A percentile compares a stretch with the other conserved stretches of the same genome.
phyloP scores from a whole-genome alignment of 2,329 filamentous ascomycete species.

The Didymella keratinophila region DNA sequence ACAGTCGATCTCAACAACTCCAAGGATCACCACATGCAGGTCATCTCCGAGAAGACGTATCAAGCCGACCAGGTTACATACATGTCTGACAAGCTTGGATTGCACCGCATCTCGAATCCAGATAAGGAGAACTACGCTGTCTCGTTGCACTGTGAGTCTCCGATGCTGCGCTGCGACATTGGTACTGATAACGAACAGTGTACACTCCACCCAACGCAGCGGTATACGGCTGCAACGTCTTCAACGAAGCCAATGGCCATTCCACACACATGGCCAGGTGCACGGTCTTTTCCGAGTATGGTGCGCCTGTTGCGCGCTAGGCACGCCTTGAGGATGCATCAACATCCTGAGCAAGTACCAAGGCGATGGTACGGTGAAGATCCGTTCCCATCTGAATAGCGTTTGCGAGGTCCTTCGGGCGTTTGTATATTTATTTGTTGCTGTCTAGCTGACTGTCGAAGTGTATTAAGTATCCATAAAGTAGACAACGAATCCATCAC shows the following conservation, averaged over 20 bases:
- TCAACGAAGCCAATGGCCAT: constrained; percentile 74
- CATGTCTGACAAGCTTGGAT: constrained; percentile 86
- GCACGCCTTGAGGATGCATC: not conserved
- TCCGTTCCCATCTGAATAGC: not conserved
- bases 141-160: constrained; percentile 73
- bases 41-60: constrained; percentile 74
- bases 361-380: not conserved
- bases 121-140: constrained; percentile 77
- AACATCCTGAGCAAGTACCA: not conserved
- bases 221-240: constrained; percentile 81
- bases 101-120: constrained; percentile 83
- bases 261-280: constrained; percentile 40
- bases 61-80: constrained; percentile 80
- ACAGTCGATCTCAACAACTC: constrained; percentile 56
- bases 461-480: not conserved
- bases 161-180: not conserved
- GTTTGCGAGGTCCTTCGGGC: not conserved
- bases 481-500: not conserved
- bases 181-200: constrained; percentile 53
- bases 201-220: constrained; percentile 92
- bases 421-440: not conserved
- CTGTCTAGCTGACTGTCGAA: not conserved
- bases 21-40: constrained; percentile 62
- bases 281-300: constrained; percentile 47
- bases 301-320: constrained; percentile 20